These are phyloP conservation scores for Eucalyptus dawsonii DNA, from an alignment of 345 rosid species.

Conservation along the genomic window DNA sequence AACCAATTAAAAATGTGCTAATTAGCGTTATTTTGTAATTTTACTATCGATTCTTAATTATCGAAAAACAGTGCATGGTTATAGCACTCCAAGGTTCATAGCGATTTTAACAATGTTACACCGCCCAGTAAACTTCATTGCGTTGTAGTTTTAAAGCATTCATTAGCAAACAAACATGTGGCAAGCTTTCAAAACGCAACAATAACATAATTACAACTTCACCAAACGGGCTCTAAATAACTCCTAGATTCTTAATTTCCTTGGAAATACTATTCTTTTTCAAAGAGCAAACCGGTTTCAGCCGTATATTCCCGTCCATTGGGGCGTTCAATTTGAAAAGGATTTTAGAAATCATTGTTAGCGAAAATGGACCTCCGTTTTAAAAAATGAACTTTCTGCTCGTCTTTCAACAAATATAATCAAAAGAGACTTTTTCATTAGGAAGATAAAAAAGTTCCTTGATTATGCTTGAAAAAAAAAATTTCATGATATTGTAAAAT, in stretches of 20 bases:
- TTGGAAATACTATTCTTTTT: background rate
- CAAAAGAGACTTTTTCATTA: background rate
- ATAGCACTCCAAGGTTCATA: background rate
- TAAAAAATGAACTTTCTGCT: background rate
- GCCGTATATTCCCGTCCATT: background rate
- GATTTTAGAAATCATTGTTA: background rate
- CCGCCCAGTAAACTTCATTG: background rate
- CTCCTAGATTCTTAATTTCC: background rate
- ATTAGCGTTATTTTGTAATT: background rate
- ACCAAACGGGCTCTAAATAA: background rate
- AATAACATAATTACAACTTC: background rate
- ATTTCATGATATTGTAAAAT: background rate
- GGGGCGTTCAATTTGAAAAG: background rate
- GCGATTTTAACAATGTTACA: background rate
- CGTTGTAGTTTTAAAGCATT: background rate
- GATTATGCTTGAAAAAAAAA: background rate
- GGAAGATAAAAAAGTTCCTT: background rate
- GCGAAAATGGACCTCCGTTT: background rate
- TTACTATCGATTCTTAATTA: too few species aligned
- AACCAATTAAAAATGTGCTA: background rate
- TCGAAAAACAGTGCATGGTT: background rate
- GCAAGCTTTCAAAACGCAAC: background rate
- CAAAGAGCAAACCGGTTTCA: background rate
- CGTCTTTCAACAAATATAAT: background rate
- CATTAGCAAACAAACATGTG: background rate